Evolutionary conservation across 2,329 filamentous ascomycete genomes (phyloP), one percentile per base, ranked within the genome.

Genomic region (Alternaria ethzedia): DNA sequence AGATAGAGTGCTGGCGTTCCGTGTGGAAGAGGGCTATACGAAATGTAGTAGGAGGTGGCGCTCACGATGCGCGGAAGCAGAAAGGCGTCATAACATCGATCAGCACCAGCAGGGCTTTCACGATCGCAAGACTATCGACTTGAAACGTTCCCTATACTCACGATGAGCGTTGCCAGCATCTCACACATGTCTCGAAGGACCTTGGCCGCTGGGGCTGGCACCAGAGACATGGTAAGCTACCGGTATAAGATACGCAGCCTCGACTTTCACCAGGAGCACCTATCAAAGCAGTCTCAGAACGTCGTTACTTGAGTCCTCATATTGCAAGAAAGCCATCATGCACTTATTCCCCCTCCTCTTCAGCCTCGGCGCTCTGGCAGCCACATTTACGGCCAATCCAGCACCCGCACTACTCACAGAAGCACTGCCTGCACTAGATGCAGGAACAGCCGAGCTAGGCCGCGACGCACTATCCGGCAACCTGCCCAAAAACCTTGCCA

Each of bases 401-500:
- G 47, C 56, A 26, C 56, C 56, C 8, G 15, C 25, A 23, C 32
- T 10, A 7, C 8, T 43, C 6, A 13, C 23, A 50, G 56, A 51
- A 11, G 7, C 4, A 41, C 36, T 41, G n/a, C 36, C 36, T 5
- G 36, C 15, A 17, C 15, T 41, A 17, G 36, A 41, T 17, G 36
- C 36, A 17, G 36, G 9, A n/a, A 17, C 36, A 41, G 36, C 15
- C 36, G n/a, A 15, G 3, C 30, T 12, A 21, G 21, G 10, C 36
- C 21, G 15, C 6, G 47, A 23, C 25, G 25, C 47, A 5, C 30
- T 52, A 5, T 20, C 26, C 13, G 56, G 47, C n/a, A 15, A 12
- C 9, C 46, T 59, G 11, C 56, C 56, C 13, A 52, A 30, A n/a
- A 59, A 59, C 10, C n/a, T 59, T 21, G 56, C 56, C 23, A 59